phyloP scores from a whole-genome alignment of 2,329 filamentous ascomycete species.

The Mycosphaerella sp. region DNA sequence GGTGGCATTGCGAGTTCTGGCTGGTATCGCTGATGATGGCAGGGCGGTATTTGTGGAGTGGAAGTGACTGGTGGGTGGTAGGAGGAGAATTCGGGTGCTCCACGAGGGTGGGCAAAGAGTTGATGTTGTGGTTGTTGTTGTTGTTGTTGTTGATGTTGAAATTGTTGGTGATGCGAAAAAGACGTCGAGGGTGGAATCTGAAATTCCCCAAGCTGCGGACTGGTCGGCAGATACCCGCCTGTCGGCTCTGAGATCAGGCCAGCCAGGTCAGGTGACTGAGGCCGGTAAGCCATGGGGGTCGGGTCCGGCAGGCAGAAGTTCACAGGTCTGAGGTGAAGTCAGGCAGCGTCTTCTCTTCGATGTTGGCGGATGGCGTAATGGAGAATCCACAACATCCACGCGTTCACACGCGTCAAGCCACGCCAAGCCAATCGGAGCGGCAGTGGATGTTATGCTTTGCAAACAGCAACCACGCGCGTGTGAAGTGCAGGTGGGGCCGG shows the following conservation, averaged over 20 bases:
- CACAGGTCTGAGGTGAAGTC: too few species aligned
- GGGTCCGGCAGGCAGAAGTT: too few species aligned
- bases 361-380: too few species aligned
- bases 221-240: conserved; percentile 1
- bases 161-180: neutral
- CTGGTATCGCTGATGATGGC: conserved; percentile 19
- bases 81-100: conserved; percentile 9
- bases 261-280: conserved; percentile 3
- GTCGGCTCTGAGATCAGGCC: conserved; percentile 1
- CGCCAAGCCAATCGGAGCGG: too few species aligned
- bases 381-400: too few species aligned
- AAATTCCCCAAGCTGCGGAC: conserved; percentile 8
- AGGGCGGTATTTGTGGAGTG: conserved; percentile 15
- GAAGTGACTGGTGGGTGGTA: conserved; percentile 23
- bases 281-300: conserved; percentile 2
- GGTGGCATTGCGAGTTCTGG: conserved; percentile 22
- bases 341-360: too few species aligned
- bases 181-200: conserved; percentile 1
- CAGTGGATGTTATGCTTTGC: too few species aligned
- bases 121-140: conserved; percentile 4
- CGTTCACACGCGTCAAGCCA: too few species aligned
- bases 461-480: neutral
- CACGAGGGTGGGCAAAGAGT: conserved; percentile 7
- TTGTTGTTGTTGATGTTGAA: too few species aligned
- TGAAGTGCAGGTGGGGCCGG: neutral